phyloP scores from a whole-genome alignment of 139 green algal genomes.

The Chlamydomonas schloesseri region DNA sequence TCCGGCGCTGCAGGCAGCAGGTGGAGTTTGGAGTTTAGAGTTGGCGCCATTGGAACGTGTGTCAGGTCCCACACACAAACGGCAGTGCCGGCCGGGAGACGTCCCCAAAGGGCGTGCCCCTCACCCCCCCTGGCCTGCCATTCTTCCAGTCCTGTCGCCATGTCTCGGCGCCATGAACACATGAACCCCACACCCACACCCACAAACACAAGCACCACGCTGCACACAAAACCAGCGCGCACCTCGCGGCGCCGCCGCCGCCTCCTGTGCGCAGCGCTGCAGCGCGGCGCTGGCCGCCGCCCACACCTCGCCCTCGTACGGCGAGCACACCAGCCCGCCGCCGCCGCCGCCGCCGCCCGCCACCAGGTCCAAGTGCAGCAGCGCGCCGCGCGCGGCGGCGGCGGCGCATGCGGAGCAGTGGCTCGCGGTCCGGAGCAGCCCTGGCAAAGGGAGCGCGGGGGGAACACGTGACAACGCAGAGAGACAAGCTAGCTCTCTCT shows the following conservation, averaged over 20 bases:
- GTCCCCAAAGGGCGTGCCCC: too few species aligned
- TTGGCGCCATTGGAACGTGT: too few species aligned
- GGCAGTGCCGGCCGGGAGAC: too few species aligned
- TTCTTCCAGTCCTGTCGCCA: too few species aligned
- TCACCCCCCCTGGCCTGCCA: too few species aligned
- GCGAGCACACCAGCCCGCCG: background rate
- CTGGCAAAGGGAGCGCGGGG: background rate
- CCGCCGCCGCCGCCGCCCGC: too few species aligned
- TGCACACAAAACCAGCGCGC: background rate
- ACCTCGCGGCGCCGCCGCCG: slow-evolving; percentile 16
- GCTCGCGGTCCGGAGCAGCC: background rate
- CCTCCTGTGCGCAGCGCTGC: background rate
- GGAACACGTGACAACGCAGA: background rate
- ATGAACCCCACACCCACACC: too few species aligned
- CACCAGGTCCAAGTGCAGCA: slow-evolving; percentile 29
- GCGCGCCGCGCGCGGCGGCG: background rate
- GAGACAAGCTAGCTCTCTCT: background rate
- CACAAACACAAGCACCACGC: background rate
- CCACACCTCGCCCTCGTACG: slow-evolving; percentile 31
- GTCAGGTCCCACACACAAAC: too few species aligned
- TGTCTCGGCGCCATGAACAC: too few species aligned
- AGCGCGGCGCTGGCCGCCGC: slow-evolving; percentile 7
- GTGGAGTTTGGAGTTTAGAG: too few species aligned
- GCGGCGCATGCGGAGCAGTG: slow-evolving; percentile 27
- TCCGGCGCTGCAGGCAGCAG: too few species aligned